Percentiles rank a stretch among this genome's conserved stretches.
Evolutionary conservation across 1,284 basidiomycete species (phyloP).

Genomic region (Ganoderma leucocontextum): DNA sequence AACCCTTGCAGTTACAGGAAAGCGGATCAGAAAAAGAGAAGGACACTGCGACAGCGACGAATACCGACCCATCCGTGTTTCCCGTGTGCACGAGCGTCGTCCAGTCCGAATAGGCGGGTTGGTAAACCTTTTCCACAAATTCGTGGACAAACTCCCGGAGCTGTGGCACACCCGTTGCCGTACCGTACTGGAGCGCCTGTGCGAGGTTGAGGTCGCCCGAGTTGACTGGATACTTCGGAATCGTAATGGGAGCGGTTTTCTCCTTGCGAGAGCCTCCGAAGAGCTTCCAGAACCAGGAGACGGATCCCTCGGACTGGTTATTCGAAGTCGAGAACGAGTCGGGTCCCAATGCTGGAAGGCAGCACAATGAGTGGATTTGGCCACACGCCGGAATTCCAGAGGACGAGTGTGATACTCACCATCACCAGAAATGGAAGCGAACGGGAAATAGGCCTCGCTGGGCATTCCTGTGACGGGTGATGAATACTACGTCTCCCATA

Average conservation of each 20-base stretch:
- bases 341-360: slow-evolving; percentile 41
- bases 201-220: slow-evolving; percentile 69
- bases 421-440: slow-evolving; percentile 61
- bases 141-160: slow-evolving; percentile 63
- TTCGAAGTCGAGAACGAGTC: slow-evolving; percentile 47
- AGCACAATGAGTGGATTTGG: neutral
- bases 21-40: neutral
- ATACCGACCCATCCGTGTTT: slow-evolving; percentile 74
- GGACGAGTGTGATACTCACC: slow-evolving; percentile 34
- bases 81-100: slow-evolving; percentile 71
- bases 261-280: slow-evolving; percentile 55
- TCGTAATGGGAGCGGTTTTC: slow-evolving; percentile 57
- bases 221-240: slow-evolving; percentile 67
- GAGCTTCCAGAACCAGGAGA: slow-evolving; percentile 75
- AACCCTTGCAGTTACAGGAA: neutral
- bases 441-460: slow-evolving; percentile 68
- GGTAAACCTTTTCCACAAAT: slow-evolving; percentile 69
- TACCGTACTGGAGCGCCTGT: slow-evolving; percentile 78
- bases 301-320: slow-evolving; percentile 42
- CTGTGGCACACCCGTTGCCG: slow-evolving; percentile 60
- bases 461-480: slow-evolving; percentile 58
- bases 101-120: slow-evolving; percentile 77
- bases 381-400: slow-evolving; percentile 33
- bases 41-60: neutral
- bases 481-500: slow-evolving; percentile 8